These are phyloP conservation scores for Cardiospermum halicacabum DNA, from an alignment of 345 rosid genomes.

Conservation along the genomic window DNA sequence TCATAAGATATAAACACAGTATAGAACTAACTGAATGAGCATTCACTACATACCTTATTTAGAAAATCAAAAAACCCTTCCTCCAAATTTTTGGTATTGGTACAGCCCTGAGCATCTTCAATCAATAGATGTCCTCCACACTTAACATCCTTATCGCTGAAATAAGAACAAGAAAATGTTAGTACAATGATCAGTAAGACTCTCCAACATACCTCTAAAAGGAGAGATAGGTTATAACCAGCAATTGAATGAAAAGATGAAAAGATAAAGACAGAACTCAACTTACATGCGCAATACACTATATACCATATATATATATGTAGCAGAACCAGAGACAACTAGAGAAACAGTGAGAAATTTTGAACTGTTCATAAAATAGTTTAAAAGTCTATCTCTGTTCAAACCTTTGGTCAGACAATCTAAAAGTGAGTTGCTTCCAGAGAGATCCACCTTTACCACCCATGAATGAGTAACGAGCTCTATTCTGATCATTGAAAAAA, in stretches of 20 bases:
- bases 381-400: constrained; percentile 20
- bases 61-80: constrained; percentile 71
- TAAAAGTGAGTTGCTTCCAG: constrained; percentile 88
- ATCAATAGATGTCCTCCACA: constrained; percentile 53
- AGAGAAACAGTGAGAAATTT: neutral
- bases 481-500: constrained; percentile 40
- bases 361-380: neutral
- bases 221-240: neutral
- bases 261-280: constrained; percentile 1
- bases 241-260: neutral
- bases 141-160: constrained; percentile 35
- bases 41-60: constrained; percentile 46
- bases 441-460: constrained; percentile 95
- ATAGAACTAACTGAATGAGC: neutral
- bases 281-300: too few relatives aligned
- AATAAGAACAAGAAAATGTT: constrained; percentile 14
- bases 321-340: too few relatives aligned
- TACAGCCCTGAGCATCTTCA: constrained; percentile 56
- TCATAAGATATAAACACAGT: neutral
- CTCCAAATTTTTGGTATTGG: constrained; percentile 43
- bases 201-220: neutral
- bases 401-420: constrained; percentile 70
- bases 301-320: too few relatives aligned
- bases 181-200: neutral
- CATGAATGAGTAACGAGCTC: constrained; percentile 93